Evolutionary conservation across 306 rosid species (phyloP).

Genomic region (Quillaja saponaria): DNA sequence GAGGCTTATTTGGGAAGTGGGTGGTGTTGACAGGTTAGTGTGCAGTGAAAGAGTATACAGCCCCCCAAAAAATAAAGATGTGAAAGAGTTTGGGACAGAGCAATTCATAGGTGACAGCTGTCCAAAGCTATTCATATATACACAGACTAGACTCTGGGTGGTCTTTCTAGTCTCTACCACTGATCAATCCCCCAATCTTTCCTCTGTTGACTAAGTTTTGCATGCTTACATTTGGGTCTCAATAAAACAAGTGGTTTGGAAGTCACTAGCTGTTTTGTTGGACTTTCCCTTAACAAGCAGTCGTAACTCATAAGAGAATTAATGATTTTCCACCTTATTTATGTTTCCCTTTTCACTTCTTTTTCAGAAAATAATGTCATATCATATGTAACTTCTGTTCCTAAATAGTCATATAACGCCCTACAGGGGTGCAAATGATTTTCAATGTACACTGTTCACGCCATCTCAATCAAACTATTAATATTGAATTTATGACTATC

Average conservation of each 20-base stretch:
- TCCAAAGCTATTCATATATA: neutral
- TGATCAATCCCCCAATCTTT: constrained; percentile 7
- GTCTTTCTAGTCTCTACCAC: neutral
- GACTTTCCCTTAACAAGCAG: constrained; percentile 3
- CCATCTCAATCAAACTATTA: too few species aligned
- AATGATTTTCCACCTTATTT: too few species aligned
- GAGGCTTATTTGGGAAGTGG: neutral
- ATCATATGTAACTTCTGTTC: too few species aligned
- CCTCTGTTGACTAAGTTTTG: constrained; percentile 14
- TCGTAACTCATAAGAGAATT: too few species aligned
- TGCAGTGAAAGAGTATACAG: neutral
- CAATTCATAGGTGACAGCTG: constrained; percentile 46
- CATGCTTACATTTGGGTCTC: constrained; percentile 15
- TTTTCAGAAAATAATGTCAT: too few species aligned
- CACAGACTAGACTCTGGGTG: constrained; percentile 25
- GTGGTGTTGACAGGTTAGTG: constrained; percentile 14
- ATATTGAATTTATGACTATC: too few species aligned
- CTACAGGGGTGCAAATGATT: too few species aligned
- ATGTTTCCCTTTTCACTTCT: too few species aligned
- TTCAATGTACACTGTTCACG: too few species aligned
- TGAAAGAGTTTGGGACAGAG: constrained; percentile 38
- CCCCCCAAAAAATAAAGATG: too few species aligned
- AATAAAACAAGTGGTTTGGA: neutral
- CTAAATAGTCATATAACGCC: too few species aligned
- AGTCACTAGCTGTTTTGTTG: neutral